A percentile compares a stretch with the other conserved stretches of the same genome.
phyloP scores from a whole-genome alignment of 495 filamentous ascomycete genomes.

The Aspergillus sparsus region DNA sequence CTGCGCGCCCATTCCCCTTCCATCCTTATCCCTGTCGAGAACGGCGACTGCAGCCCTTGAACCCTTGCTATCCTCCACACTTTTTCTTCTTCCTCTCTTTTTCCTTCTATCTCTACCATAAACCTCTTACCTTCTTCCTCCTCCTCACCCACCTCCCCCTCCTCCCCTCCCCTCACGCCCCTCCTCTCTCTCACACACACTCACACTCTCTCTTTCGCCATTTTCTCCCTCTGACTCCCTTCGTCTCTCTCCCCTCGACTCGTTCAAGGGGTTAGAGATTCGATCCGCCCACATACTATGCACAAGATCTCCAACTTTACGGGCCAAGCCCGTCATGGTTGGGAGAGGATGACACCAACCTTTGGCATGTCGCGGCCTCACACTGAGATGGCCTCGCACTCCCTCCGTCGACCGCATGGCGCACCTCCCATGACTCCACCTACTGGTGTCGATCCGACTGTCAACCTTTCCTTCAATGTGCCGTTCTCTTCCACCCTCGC shows the following conservation, averaged over 20 bases:
- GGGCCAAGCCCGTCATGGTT: slow-evolving; percentile 81
- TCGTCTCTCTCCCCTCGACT: slow-evolving; percentile 44
- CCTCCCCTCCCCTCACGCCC: slow-evolving; percentile 24
- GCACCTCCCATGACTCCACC: slow-evolving; percentile 65
- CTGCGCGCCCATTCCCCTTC: slow-evolving; percentile 37
- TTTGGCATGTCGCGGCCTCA: slow-evolving; percentile 77
- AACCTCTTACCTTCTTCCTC: slow-evolving; percentile 18
- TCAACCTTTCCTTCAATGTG: slow-evolving; percentile 88
- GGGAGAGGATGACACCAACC: slow-evolving; percentile 85
- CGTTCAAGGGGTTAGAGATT: slow-evolving; percentile 45
- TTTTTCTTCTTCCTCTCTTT: slow-evolving; percentile 1
- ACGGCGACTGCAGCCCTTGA: slow-evolving; percentile 25
- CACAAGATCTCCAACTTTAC: slow-evolving; percentile 91
- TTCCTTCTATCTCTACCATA: not conserved
- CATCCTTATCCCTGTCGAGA: slow-evolving; percentile 43
- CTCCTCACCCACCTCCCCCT: slow-evolving; percentile 10
- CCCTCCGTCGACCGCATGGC: slow-evolving; percentile 68
- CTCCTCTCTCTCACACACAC: slow-evolving; percentile 19
- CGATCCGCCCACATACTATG: slow-evolving; percentile 55
- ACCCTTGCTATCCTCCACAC: slow-evolving; percentile 22
- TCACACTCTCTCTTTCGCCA: slow-evolving; percentile 31
- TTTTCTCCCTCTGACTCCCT: slow-evolving; percentile 25
- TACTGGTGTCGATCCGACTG: slow-evolving; percentile 64
- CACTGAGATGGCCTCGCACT: slow-evolving; percentile 70
- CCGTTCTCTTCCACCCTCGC: slow-evolving; percentile 89